These are phyloP conservation scores for Trypethelium eluteriae DNA, from an alignment of 495 filamentous ascomycete species.

Conservation along the genomic window DNA sequence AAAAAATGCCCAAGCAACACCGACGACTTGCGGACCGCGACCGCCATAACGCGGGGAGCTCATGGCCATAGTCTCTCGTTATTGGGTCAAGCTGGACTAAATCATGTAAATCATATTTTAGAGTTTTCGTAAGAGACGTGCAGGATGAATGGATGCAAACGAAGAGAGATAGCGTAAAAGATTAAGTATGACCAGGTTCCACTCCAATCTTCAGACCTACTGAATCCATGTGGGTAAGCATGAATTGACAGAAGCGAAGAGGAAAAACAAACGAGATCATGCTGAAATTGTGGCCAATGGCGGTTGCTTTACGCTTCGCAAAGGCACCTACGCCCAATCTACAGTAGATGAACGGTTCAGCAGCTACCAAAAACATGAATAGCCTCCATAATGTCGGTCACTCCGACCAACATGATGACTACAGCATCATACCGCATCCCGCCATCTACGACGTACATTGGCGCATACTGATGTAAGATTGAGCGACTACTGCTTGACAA, in stretches of 20 bases:
- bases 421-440: neutral
- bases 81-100: neutral
- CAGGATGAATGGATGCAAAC: neutral
- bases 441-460: too few relatives aligned
- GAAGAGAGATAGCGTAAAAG: neutral
- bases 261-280: too few relatives aligned
- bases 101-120: neutral
- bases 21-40: constrained; percentile 7
- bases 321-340: neutral
- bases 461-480: too few relatives aligned
- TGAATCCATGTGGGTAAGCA: neutral
- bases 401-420: neutral
- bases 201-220: neutral
- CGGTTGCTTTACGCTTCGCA: neutral
- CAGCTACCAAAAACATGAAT: neutral
- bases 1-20: constrained; percentile 11
- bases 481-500: too few relatives aligned
- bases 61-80: neutral
- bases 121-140: neutral
- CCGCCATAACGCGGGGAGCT: neutral
- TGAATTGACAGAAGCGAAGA: neutral
- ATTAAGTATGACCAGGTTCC: neutral
- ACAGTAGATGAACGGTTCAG: neutral
- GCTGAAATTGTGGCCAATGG: too few relatives aligned
- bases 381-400: neutral